Percentiles rank a stretch among this genome's conserved stretches.
These are phyloP conservation scores for Antitrichia curtipendula DNA, from an alignment of 225 moss, liverwort and hornwort species.

Conservation along the genomic window DNA sequence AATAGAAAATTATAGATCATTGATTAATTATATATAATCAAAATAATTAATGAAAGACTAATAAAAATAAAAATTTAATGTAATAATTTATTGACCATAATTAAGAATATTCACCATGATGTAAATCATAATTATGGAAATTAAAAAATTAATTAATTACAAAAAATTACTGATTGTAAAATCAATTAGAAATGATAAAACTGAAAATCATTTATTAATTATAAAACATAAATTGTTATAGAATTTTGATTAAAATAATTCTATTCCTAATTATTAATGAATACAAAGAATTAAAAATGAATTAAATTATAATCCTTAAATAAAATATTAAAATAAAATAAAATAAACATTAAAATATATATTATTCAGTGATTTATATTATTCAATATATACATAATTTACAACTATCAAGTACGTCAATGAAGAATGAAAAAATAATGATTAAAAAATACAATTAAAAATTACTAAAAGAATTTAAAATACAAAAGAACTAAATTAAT, in stretches of 20 bases:
- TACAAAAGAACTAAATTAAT: not conserved
- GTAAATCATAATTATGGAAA: not conserved
- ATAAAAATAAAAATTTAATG: not conserved
- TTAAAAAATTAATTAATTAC: not conserved
- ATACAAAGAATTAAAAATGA: not conserved
- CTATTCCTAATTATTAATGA: not conserved
- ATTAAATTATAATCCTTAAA: not conserved
- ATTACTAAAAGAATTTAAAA: not conserved
- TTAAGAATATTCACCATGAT: not conserved
- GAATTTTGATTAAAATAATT: no score
- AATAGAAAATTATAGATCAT: not conserved
- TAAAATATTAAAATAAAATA: not conserved
- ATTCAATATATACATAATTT: no score
- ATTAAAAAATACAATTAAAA: not conserved
- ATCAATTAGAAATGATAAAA: not conserved
- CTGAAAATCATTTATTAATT: not conserved
- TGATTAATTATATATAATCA: not conserved
- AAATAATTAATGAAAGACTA: not conserved
- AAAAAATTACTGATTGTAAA: not conserved
- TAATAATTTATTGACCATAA: not conserved
- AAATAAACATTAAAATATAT: not conserved
- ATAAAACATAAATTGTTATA: no score
- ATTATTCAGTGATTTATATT: not conserved
- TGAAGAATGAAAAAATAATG: not conserved
- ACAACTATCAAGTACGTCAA: not conserved